Conservation (phyloP, 306 rosid genomes). For the Cyamopsis tetragonoloba region DNA sequence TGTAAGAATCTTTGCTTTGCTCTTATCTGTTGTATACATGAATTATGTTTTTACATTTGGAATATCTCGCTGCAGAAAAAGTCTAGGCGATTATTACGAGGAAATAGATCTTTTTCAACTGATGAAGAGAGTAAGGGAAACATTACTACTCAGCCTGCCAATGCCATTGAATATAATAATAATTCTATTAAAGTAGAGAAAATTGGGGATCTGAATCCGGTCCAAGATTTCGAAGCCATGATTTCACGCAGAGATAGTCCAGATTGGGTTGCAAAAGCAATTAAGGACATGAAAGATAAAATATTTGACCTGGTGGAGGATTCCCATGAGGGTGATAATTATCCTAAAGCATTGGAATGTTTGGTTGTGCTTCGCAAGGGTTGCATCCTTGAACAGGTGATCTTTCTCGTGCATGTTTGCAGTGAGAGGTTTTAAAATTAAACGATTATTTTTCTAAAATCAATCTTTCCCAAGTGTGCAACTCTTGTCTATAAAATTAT, state of each 20-base stretch:
- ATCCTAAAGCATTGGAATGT: slow-evolving; percentile 56
- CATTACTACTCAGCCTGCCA: slow-evolving; percentile 36
- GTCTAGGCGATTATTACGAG: slow-evolving; percentile 42
- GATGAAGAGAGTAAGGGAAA: slow-evolving; percentile 41
- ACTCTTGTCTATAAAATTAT: too few relatives aligned
- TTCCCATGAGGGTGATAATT: slow-evolving; percentile 64
- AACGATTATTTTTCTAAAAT: too few relatives aligned
- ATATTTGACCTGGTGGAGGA: slow-evolving; percentile 62
- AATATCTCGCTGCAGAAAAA: slow-evolving; percentile 52
- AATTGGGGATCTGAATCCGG: slow-evolving; percentile 60
- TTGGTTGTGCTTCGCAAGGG: slow-evolving; percentile 78
- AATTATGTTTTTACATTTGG: slow-evolving; percentile 10
- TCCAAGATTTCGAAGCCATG: slow-evolving; percentile 86
- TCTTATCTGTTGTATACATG: background rate
- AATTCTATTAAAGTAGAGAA: slow-evolving; percentile 50
- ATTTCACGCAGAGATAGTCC: slow-evolving; percentile 69
- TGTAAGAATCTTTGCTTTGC: slow-evolving; percentile 32
- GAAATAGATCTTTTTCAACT: slow-evolving; percentile 29
- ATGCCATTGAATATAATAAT: slow-evolving; percentile 17
- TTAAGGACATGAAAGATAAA: slow-evolving; percentile 58
- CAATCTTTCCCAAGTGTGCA: too few relatives aligned
- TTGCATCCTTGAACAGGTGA: slow-evolving; percentile 79
- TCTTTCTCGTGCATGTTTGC: background rate
- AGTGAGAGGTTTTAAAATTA: too few relatives aligned
- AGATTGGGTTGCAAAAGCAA: slow-evolving; percentile 70